Evolutionary conservation across 306 rosid genomes (phyloP), one percentile per base, ranked within the genome.

Genomic region (Hippophae tibetana): DNA sequence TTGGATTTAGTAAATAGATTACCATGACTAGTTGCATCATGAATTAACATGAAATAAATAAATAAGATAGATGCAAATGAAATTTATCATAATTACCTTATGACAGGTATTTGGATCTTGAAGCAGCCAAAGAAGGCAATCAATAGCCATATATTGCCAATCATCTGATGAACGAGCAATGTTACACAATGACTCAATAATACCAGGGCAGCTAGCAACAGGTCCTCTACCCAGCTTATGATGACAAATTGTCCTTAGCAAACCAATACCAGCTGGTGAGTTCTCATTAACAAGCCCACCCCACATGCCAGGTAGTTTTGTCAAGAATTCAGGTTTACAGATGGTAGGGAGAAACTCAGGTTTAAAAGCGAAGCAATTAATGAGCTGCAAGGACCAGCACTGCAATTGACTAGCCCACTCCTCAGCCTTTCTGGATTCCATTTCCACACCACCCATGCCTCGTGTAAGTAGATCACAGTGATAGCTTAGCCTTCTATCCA

Each of bases 351-450:
- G 90, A 79, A 93, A 93, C 77, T 93, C 99, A 1, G 95, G 90
- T 74, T 93, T 93, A 54, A 88, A 88, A 53, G 99, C 94, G 69
- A 88, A 93, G 74, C 99, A 93, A 66, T 93, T 93, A 63, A 93
- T 88, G 49, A 93, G 95, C 82, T 93, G 99, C 67, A 93, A 85
- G 51, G 99, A 93, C 99, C 99, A 93, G 68, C 99, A 93, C 67
- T 93, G 99, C 72, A 93, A 69, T 78, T 93, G 99, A 62, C 99
- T 93, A 42, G 99, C 99, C 99, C 99, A 93, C 76, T 93, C 99
- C 76, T 93, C 99, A 5, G 99, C 95, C 82, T 93, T 93, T 79
- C 99, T 80, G 41, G 97, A 88, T 72, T 93, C 99, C 99, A 93
- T 93, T 70, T 93, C 99, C 57, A 84, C 99, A 45, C 99, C 99